Evolutionary conservation across 805 yeast genomes (phyloP).

Genomic region (Candida sakaeoensis): DNA sequence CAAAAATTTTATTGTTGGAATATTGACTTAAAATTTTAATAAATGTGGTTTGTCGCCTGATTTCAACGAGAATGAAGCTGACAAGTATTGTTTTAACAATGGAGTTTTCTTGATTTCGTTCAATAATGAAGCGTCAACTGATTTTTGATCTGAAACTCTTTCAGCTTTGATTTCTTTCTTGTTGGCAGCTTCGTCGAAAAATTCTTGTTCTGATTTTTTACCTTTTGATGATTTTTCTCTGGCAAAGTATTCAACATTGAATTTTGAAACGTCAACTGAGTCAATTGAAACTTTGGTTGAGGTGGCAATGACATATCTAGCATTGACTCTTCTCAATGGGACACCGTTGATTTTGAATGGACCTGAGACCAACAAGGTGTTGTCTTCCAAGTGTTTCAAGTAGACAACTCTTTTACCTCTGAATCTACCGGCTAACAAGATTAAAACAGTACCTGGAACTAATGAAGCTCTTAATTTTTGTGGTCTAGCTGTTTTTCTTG

Average conservation of each 20-base stretch:
- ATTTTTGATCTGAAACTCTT: slow-evolving; percentile 95
- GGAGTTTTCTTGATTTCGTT: slow-evolving; percentile 97
- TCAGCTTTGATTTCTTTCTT: slow-evolving; percentile 88
- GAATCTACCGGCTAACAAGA: slow-evolving; percentile 98
- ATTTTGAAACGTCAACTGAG: slow-evolving; percentile 82
- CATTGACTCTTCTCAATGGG: slow-evolving; percentile 98
- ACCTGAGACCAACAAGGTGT: slow-evolving; percentile 95
- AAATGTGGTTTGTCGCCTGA: slow-evolving; percentile 98
- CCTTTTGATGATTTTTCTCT: slow-evolving; percentile 85
- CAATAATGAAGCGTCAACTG: slow-evolving; percentile 87
- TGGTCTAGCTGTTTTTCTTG: slow-evolving; percentile 90
- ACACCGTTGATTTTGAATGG: slow-evolving; percentile 99
- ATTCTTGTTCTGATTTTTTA: slow-evolving; percentile 86
- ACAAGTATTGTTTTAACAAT: slow-evolving; percentile 92
- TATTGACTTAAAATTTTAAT: slow-evolving; percentile 77
- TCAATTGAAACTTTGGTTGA: slow-evolving; percentile 84
- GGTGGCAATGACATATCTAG: slow-evolving; percentile 98
- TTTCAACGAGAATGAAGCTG: slow-evolving; percentile 94
- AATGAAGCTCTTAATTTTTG: slow-evolving; percentile 93
- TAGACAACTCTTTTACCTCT: slow-evolving; percentile 99
- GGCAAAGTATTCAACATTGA: slow-evolving; percentile 92
- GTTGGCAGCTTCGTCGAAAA: slow-evolving; percentile 73
- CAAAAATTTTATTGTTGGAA: background rate
- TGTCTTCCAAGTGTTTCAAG: slow-evolving; percentile 95
- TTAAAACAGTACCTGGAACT: slow-evolving; percentile 97